Conservation (phyloP, 345 rosid genomes). For the Heritiera fomes region DNA sequence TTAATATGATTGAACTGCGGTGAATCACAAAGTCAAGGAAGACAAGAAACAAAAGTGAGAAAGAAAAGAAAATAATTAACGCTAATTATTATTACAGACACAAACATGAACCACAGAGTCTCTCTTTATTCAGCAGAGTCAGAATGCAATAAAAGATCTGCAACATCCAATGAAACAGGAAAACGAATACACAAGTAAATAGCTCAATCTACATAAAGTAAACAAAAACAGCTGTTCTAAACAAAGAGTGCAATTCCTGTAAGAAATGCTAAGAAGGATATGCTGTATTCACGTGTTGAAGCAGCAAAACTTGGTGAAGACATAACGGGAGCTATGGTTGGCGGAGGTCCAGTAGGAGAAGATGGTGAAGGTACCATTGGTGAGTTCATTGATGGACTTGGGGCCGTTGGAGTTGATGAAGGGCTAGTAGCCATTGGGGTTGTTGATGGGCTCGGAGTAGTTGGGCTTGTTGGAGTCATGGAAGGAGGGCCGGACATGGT, state of each 20-base stretch:
- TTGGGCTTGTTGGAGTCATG: slow-evolving; percentile 14
- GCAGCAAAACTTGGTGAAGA: slow-evolving; percentile 30
- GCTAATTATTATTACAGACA: neutral
- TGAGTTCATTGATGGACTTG: neutral
- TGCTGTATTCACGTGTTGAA: slow-evolving; percentile 29
- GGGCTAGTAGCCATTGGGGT: slow-evolving; percentile 11
- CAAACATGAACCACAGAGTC: slow-evolving; percentile 23
- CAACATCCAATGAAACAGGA: slow-evolving; percentile 13
- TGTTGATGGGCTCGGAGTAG: neutral
- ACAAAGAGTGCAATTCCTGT: slow-evolving; percentile 44
- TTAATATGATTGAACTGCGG: neutral
- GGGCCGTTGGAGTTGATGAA: neutral
- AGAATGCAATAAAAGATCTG: slow-evolving; percentile 35
- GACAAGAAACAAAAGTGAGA: neutral
- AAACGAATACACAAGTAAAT: slow-evolving; percentile 42
- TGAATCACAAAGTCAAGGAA: neutral
- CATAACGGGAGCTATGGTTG: neutral
- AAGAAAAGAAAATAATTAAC: neutral
- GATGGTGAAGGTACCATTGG: neutral
- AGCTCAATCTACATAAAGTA: slow-evolving; percentile 31
- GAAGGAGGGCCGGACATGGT: slow-evolving; percentile 5
- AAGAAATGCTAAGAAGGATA: slow-evolving; percentile 30
- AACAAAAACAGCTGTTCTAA: slow-evolving; percentile 15
- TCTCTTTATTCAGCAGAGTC: slow-evolving; percentile 34
- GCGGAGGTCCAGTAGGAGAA: neutral